These are phyloP conservation scores for Monosporozyma solicola DNA, from an alignment of 805 yeast genomes.

Conservation along the genomic window DNA sequence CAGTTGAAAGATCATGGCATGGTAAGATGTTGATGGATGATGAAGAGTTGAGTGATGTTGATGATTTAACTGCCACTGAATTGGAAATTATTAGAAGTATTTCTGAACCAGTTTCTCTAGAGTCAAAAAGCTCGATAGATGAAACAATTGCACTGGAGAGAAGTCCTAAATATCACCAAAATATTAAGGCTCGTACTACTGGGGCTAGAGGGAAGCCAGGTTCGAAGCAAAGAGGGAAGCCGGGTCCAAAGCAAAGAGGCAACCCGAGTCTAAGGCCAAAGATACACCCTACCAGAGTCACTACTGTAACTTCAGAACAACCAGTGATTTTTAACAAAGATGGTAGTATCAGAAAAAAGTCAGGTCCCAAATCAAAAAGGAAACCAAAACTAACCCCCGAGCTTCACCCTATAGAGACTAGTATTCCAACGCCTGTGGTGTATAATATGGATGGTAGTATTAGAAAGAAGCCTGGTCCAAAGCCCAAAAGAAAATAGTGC, in stretches of 20 bases:
- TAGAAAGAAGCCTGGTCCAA: constrained; percentile 1
- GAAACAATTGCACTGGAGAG: not conserved
- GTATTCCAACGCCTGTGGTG: not conserved
- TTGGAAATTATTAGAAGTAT: not conserved
- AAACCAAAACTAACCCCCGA: not conserved
- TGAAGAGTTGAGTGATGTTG: constrained; percentile 28
- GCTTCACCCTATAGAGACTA: not conserved
- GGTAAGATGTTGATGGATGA: constrained; percentile 25
- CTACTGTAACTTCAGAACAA: not conserved
- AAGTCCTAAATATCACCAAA: not conserved
- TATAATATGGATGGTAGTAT: not conserved
- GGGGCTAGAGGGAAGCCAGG: not conserved
- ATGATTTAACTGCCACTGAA: constrained; percentile 9
- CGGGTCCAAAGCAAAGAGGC: not conserved
- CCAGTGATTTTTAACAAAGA: not conserved
- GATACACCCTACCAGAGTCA: not conserved
- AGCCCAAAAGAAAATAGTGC: not conserved
- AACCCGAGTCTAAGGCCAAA: constrained; percentile 1
- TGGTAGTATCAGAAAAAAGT: not conserved
- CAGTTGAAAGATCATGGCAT: constrained; percentile 22
- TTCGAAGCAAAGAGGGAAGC: not conserved
- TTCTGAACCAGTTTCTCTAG: not conserved
- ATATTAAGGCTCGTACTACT: not conserved
- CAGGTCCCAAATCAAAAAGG: not conserved
- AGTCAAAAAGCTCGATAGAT: not conserved